These are phyloP conservation scores for Cryphonectria radicalis DNA, from an alignment of 2,329 filamentous ascomycete genomes.

Conservation along the genomic window DNA sequence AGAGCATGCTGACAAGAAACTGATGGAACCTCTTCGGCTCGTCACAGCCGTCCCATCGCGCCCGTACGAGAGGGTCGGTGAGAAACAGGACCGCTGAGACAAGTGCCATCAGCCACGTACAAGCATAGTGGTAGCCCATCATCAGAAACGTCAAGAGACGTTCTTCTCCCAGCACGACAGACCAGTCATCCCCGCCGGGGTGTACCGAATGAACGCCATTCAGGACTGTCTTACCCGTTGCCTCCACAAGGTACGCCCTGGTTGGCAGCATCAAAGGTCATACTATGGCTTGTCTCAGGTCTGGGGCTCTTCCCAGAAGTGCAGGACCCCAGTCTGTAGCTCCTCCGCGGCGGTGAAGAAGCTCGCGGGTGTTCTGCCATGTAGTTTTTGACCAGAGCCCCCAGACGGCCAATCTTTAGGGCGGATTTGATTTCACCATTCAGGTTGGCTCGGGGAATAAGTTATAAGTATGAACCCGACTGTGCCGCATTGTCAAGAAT, in stretches of 20 bases:
- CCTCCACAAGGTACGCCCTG: neutral
- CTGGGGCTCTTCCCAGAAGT: neutral
- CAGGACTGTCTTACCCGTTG: constrained; percentile 31
- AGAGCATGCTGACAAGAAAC: too few relatives aligned
- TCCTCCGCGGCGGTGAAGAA: neutral
- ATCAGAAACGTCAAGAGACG: neutral
- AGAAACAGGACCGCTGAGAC: too few relatives aligned
- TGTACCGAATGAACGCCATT: constrained; percentile 34
- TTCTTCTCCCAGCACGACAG: constrained; percentile 35
- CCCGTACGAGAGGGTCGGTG: too few relatives aligned
- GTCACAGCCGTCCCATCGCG: too few relatives aligned
- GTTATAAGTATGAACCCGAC: neutral
- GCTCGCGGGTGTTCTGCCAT: constrained; percentile 27
- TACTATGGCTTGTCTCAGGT: neutral
- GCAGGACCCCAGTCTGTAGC: neutral
- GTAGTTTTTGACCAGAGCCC: constrained; percentile 32
- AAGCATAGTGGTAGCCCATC: neutral
- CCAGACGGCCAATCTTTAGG: constrained; percentile 33
- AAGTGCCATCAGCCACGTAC: too few relatives aligned
- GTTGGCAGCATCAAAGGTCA: neutral
- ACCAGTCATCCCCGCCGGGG: constrained; percentile 34
- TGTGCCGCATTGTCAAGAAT: neutral
- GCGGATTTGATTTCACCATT: constrained; percentile 31
- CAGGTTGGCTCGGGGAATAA: neutral
- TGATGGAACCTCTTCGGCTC: too few relatives aligned